Base-by-base conservation (phyloP, 2,329 filamentous ascomycete genomes). In the Apiospora kogelbergensis region DNA sequence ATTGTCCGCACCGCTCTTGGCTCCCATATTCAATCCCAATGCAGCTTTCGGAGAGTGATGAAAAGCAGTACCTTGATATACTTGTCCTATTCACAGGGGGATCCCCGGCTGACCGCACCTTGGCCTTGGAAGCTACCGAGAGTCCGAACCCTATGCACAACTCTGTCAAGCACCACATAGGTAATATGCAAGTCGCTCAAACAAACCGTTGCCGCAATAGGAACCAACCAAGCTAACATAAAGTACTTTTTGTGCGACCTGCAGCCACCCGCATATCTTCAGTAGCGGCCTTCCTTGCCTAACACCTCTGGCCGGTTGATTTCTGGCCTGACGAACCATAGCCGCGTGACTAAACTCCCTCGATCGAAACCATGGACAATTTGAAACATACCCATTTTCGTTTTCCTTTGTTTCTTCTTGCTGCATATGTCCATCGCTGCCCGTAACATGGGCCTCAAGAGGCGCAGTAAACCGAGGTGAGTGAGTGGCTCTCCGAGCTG, bases 211-310 rank as follows among this genome's bases (percentile, higher is more conserved):
- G 53, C 53, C 20, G 33, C 13, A 30, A 17, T 37, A 37, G 20
- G 22, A n/a, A 60, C 30, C 10, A 17, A 13, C 53, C 30, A 60
- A 13, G 5, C 26, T 17, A 20, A 26, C 3, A 41, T 11, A 20
- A 44, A 45, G 15, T 3, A n/a, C 7, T 20, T 57, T 33, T 33
- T 33, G 48, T 57, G 17, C 48, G n/a, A 37, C 30, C 30, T 60
- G 26, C 53, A 60, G 53, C 53, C 53, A 60, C 53, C 53, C 53
- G 53, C 30, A 60, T 60, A 60, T 60, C 53, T 26, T 60, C 53
- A 60, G 37, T 37, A 60, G 26, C 53, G 53, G 20, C 53, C 26
- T 60, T 26, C 33, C 33, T 33, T 33, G 15, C 53, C 53, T 20
- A 60, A 60, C 53, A 60, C 53, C 53, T 60, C 37, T 37, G 37